Evolutionary conservation across 805 yeast species (phyloP).

Genomic region (Wickerhamiella siamensis): DNA sequence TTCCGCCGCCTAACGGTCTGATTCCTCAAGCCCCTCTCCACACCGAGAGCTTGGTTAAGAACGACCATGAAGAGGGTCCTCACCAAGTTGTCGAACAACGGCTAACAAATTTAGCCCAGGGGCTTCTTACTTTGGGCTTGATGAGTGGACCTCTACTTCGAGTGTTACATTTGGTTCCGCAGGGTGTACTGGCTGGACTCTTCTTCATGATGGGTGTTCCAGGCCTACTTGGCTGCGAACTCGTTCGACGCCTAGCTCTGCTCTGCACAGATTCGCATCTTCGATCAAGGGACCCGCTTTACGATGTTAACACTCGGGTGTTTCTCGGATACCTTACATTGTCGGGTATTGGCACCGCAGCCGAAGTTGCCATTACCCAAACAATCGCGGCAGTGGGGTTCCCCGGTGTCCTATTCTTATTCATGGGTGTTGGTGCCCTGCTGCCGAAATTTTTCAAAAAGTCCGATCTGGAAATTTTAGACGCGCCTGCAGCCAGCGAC

Average conservation of each 20-base stretch:
- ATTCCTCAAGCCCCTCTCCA: constrained; percentile 97
- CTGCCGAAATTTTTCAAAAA: constrained; percentile 50
- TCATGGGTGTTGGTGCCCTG: constrained; percentile 47
- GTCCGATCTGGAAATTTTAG: constrained; percentile 48
- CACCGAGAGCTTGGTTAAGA: constrained; percentile 51
- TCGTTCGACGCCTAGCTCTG: constrained; percentile 48
- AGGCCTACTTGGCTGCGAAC: constrained; percentile 54
- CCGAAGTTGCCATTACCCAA: constrained; percentile 72
- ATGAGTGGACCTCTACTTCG: constrained; percentile 80
- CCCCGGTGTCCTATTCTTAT: constrained; percentile 62
- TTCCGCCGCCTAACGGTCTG: constrained; percentile 93
- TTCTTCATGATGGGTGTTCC: constrained; percentile 87
- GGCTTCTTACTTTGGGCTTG: constrained; percentile 65
- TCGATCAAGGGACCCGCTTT: constrained; percentile 25
- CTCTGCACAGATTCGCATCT: constrained; percentile 42
- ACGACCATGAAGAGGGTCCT: constrained; percentile 16
- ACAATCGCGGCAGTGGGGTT: constrained; percentile 90
- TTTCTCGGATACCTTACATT: constrained; percentile 42
- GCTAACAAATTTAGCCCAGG: constrained; percentile 72
- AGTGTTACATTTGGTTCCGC: constrained; percentile 76
- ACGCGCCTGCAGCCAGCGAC: constrained; percentile 37
- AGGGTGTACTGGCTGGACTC: constrained; percentile 81
- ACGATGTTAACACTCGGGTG: constrained; percentile 23
- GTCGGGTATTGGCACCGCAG: constrained; percentile 54
- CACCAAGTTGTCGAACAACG: constrained; percentile 71